Percentiles rank a stretch among this genome's conserved stretches.
These are phyloP conservation scores for Blastocystis sp. DNA, from an alignment of 352 stramenopile species.

Conservation along the genomic window DNA sequence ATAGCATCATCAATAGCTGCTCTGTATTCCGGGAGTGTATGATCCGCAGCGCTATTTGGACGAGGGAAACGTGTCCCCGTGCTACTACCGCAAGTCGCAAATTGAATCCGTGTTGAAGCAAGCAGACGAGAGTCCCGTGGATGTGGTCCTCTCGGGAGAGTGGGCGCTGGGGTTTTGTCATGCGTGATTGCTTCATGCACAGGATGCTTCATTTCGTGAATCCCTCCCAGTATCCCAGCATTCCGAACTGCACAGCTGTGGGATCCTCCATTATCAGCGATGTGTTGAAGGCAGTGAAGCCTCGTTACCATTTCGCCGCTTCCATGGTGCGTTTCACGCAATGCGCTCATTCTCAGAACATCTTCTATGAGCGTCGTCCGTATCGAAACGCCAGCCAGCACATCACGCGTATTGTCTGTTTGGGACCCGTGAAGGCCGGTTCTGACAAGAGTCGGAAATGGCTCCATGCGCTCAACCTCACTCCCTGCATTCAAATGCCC, in stretches of 20 bases:
- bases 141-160: slow-evolving; percentile 56
- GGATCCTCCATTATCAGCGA: slow-evolving; percentile 38
- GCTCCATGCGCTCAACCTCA: slow-evolving; percentile 62
- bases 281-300: slow-evolving; percentile 1
- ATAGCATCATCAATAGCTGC: slow-evolving; percentile 14
- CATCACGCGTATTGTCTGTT: slow-evolving; percentile 58
- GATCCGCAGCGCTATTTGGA: slow-evolving; percentile 15
- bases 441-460: slow-evolving; percentile 68
- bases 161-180: slow-evolving; percentile 27
- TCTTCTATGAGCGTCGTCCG: slow-evolving; percentile 66
- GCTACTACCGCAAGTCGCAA: slow-evolving; percentile 60
- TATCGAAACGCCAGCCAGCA: slow-evolving; percentile 19
- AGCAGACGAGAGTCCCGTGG: not conserved
- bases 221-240: slow-evolving; percentile 12
- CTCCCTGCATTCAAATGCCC: slow-evolving; percentile 3
- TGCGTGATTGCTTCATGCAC: not conserved
- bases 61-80: not conserved
- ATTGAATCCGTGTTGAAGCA: slow-evolving; percentile 7
- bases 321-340: not conserved
- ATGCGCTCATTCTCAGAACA: slow-evolving; percentile 1
- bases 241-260: slow-evolving; percentile 24
- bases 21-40: slow-evolving; percentile 45
- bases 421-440: slow-evolving; percentile 54
- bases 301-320: slow-evolving; percentile 68
- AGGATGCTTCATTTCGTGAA: slow-evolving; percentile 48